A percentile compares a stretch with the other conserved stretches of the same genome.
Conservation (phyloP, 768 basidiomycete species). For the Trametes gibbosa region DNA sequence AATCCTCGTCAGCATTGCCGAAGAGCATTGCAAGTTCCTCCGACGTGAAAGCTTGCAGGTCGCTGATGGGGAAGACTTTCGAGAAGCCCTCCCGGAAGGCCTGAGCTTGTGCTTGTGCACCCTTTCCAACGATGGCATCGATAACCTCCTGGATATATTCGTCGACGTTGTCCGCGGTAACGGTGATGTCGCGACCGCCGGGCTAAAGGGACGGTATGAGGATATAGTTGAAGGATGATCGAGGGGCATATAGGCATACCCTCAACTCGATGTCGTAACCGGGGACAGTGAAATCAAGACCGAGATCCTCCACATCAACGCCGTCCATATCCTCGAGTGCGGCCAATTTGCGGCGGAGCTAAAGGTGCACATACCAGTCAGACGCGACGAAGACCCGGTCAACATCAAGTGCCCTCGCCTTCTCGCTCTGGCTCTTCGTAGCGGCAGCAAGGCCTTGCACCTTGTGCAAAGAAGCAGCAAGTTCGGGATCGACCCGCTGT, state of each 20-base stretch:
- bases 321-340: slow-evolving; percentile 29
- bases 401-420: slow-evolving; percentile 37
- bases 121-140: slow-evolving; percentile 83
- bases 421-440: slow-evolving; percentile 44
- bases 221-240: background rate
- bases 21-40: slow-evolving; percentile 96
- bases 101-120: slow-evolving; percentile 73
- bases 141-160: slow-evolving; percentile 88
- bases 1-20: slow-evolving; percentile 97
- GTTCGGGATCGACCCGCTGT: slow-evolving; percentile 78
- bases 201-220: slow-evolving; percentile 43
- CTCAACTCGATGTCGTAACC: slow-evolving; percentile 92
- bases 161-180: slow-evolving; percentile 84
- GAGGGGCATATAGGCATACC: slow-evolving; percentile 40
- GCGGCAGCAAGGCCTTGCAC: slow-evolving; percentile 62
- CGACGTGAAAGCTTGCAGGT: slow-evolving; percentile 88
- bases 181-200: slow-evolving; percentile 72
- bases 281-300: slow-evolving; percentile 94
- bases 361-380: background rate
- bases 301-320: slow-evolving; percentile 79
- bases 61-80: slow-evolving; percentile 91
- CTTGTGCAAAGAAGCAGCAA: slow-evolving; percentile 84
- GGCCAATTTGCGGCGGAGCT: slow-evolving; percentile 34
- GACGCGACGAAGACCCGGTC: background rate
- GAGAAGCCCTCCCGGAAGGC: slow-evolving; percentile 95